These are phyloP conservation scores for Ceratobasidium sp. DNA, from an alignment of 1,284 basidiomycete species.

Conservation along the genomic window DNA sequence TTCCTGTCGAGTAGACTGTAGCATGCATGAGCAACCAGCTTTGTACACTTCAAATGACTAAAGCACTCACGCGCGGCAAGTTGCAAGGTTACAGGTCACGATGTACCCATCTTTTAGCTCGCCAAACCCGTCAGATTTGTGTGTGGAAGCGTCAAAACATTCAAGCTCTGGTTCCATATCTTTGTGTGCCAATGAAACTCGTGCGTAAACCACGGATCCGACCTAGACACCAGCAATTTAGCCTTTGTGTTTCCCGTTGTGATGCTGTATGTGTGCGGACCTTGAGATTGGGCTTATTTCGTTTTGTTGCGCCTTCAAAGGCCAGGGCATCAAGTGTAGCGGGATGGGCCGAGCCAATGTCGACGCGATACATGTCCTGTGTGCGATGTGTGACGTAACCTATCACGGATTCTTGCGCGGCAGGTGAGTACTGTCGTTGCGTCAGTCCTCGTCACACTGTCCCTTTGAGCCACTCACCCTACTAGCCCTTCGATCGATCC, in stretches of 20 bases:
- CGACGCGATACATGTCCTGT: slow-evolving; percentile 82
- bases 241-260: not conserved
- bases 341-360: slow-evolving; percentile 79
- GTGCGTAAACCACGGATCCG: slow-evolving; percentile 79
- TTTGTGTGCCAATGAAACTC: slow-evolving; percentile 83
- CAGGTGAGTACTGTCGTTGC: slow-evolving; percentile 76
- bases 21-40: slow-evolving; percentile 9
- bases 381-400: slow-evolving; percentile 68
- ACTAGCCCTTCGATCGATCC: slow-evolving; percentile 78
- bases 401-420: slow-evolving; percentile 78
- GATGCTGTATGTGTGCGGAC: slow-evolving; percentile 51
- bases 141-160: slow-evolving; percentile 85
- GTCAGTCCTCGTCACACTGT: not conserved
- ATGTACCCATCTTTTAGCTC: slow-evolving; percentile 82
- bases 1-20: slow-evolving; percentile 72
- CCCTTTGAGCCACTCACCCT: slow-evolving; percentile 58
- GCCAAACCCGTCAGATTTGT: slow-evolving; percentile 82
- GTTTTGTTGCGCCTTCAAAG: slow-evolving; percentile 85
- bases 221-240: slow-evolving; percentile 60
- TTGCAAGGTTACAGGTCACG: slow-evolving; percentile 72
- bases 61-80: slow-evolving; percentile 74
- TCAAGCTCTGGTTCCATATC: slow-evolving; percentile 90
- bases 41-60: slow-evolving; percentile 26
- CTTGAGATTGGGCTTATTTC: slow-evolving; percentile 84
- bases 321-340: slow-evolving; percentile 80